phyloP scores from a whole-genome alignment of 805 yeast species.

The Candida namnaoensis region DNA sequence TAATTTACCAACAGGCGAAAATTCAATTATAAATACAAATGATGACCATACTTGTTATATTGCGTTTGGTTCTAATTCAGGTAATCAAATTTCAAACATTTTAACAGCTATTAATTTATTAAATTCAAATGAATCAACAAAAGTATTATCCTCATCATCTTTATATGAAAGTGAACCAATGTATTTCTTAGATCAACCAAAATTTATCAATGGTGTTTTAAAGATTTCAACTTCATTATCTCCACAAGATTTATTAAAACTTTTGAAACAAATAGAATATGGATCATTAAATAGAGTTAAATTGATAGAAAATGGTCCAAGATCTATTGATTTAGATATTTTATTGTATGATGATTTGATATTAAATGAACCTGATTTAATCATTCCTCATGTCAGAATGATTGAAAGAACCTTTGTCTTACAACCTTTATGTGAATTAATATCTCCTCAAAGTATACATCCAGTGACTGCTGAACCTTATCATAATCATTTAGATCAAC shows the following conservation, averaged over 20 bases:
- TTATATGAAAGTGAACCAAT: constrained; percentile 87
- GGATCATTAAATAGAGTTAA: constrained; percentile 63
- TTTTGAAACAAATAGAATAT: constrained; percentile 74
- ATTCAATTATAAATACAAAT: constrained; percentile 5
- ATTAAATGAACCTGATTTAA: constrained; percentile 48
- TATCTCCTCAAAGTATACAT: constrained; percentile 58
- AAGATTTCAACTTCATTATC: constrained; percentile 49
- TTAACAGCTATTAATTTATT: constrained; percentile 42
- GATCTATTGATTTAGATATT: constrained; percentile 86
- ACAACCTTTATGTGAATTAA: constrained; percentile 77
- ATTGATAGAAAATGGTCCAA: constrained; percentile 82
- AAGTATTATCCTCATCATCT: constrained; percentile 58
- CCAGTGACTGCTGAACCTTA: constrained; percentile 85
- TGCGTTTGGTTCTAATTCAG: constrained; percentile 88
- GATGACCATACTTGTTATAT: constrained; percentile 52
- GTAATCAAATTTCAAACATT: constrained; percentile 61
- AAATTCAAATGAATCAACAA: constrained; percentile 20
- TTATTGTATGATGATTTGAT: constrained; percentile 48
- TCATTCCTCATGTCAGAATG: constrained; percentile 83
- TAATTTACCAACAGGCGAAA: constrained; percentile 20
- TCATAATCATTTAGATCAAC: constrained; percentile 53
- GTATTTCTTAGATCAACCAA: constrained; percentile 76
- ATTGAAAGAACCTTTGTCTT: constrained; percentile 85
- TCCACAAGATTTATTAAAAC: constrained; percentile 56
- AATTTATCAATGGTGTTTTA: constrained; percentile 78